Percentiles rank a stretch among this genome's conserved stretches.
Conservation (phyloP, 768 basidiomycete genomes). For the Symmetrospora coprosmae region DNA sequence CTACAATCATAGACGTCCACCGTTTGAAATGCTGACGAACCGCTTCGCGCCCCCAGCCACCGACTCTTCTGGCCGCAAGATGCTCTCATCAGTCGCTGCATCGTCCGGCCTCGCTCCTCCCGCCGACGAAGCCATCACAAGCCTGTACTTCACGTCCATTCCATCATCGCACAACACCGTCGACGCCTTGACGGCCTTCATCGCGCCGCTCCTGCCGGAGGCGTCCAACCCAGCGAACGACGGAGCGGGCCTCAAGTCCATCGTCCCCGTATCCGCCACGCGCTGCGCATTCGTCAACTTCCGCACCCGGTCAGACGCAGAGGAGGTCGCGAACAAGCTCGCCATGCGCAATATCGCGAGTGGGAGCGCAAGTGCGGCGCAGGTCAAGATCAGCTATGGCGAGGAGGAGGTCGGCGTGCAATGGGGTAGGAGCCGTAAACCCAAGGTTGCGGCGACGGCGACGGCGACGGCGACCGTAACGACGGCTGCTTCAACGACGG, state of each 20-base stretch:
- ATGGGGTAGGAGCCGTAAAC: conserved; percentile 22
- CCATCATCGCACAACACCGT: neutral
- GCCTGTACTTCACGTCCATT: neutral
- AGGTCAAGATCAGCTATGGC: neutral
- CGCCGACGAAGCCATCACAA: conserved; percentile 62
- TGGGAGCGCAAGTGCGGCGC: neutral
- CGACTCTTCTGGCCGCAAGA: conserved; percentile 88
- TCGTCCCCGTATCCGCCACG: conserved; percentile 72
- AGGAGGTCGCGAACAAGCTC: conserved; percentile 51
- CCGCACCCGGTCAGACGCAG: conserved; percentile 63
- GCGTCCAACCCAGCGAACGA: conserved; percentile 50
- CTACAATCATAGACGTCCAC: neutral
- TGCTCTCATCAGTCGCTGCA: conserved; percentile 64
- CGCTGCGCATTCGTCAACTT: conserved; percentile 90
- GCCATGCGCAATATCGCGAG: conserved; percentile 15
- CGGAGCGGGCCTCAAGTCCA: conserved; percentile 57
- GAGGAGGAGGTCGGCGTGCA: conserved; percentile 21
- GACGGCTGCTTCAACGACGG: no score
- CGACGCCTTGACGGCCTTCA: conserved; percentile 44
- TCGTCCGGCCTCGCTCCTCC: conserved; percentile 72
- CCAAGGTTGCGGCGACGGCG: neutral
- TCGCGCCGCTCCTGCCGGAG: conserved; percentile 56
- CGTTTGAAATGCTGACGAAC: neutral
- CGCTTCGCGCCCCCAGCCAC: no score
- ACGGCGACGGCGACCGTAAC: neutral